phyloP scores from a whole-genome alignment of 23 red algal species.

The Chondrus crispus region DNA sequence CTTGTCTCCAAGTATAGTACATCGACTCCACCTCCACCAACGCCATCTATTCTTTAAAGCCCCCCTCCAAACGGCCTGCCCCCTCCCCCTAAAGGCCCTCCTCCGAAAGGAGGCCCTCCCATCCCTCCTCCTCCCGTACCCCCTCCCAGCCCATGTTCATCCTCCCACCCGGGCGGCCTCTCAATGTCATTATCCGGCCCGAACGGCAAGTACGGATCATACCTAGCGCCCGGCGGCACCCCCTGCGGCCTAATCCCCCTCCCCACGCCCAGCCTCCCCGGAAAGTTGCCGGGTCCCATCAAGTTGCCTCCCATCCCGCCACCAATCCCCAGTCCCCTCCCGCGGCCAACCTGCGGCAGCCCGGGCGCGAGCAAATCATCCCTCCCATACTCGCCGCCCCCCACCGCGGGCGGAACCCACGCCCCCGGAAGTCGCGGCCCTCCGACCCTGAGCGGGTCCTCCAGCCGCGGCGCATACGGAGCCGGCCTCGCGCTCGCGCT shows the following conservation, averaged over 20 bases:
- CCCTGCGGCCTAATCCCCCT: conserved; percentile 12
- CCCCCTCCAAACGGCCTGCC: background rate
- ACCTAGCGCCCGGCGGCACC: conserved; percentile 74
- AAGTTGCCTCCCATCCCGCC: conserved; percentile 66
- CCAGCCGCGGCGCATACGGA: background rate
- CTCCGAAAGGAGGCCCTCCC: background rate
- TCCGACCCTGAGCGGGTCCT: conserved; percentile 9
- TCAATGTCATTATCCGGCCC: conserved; percentile 47
- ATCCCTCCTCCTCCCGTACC: background rate
- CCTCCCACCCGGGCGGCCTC: conserved; percentile 38
- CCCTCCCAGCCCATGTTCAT: conserved; percentile 19
- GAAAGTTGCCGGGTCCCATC: conserved; percentile 69
- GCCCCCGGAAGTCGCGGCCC: background rate
- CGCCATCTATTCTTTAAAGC: background rate
- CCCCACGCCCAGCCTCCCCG: background rate
- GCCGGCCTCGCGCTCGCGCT: conserved; percentile 56
- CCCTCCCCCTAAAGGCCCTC: background rate
- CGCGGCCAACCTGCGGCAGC: background rate
- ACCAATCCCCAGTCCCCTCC: background rate
- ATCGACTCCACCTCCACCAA: background rate
- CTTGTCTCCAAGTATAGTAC: too few species aligned
- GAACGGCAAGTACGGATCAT: conserved; percentile 62
- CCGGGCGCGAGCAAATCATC: conserved; percentile 30
- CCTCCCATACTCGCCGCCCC: conserved; percentile 5
- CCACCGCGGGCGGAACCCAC: background rate